Base-by-base conservation (phyloP, 2,329 filamentous ascomycete species). In the Phialophora chinensis region DNA sequence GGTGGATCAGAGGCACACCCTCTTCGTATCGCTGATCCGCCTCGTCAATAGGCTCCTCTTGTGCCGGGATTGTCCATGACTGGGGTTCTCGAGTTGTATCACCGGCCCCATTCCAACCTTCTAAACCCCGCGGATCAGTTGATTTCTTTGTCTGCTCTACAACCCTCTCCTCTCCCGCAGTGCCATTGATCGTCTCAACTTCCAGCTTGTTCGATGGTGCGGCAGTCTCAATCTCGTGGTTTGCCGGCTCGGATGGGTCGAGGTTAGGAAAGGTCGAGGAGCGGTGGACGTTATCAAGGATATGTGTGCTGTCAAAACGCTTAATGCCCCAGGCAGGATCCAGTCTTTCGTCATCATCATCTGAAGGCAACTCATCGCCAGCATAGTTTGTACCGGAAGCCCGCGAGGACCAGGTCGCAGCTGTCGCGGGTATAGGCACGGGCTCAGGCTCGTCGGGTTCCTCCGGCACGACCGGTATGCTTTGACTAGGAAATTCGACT, bases 311-410 rank as follows among this genome's bases (percentile, higher is more conserved):
- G 27, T 73, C 68, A 6, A 55, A 59, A 4, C 71, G 70, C 20
- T 64, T 67, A 23, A 73, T 71, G 33, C 71, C 69, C 70, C 70
- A 72, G 29, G 71, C 69, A 25, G 72, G 71, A 69, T 73, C 72
- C 11, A 73, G 50, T 49, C 68, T 63, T 38, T 71, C 65, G 42
- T 65, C 58, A 31, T 69, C 71, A 23, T 71, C 65, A 11, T 72
- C 69, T 14, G 67, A 69, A 8, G 65, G 62, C 27, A 67, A 27
- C 53, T 73, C 71, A 61, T 72, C 69, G 29, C 29, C 58, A 20
- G 11, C 60, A 25, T 20, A 20, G 23, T 11, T 50, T 27, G 14
- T 23, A 35, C 23, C 25, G 2, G 52, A 20, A 27, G 64, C 38
- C 10, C 56, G 50, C 42, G 61, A 50, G 12, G 63, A 27, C 64